Base-by-base conservation (phyloP, 176 grass and related monocot species). In the maize (Zea mays) region DNA sequence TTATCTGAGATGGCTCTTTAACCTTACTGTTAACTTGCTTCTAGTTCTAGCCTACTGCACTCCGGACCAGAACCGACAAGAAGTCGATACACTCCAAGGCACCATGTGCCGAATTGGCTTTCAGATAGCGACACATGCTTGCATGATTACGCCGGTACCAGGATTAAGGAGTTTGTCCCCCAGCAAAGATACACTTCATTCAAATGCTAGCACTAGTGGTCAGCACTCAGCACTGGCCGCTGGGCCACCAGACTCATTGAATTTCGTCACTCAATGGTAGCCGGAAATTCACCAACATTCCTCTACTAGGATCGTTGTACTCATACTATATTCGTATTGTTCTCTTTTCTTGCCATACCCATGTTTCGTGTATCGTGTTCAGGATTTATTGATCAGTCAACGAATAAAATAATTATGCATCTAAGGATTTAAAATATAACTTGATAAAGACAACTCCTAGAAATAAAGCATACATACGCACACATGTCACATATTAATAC, bases 211-310 rank as follows among this genome's bases (percentile, higher is more conserved):
- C 20, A 20, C 51, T 42, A 49, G 85, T 42, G 42, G 85, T 83
- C 74, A 83, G 15, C 36, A 44, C 62, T 83, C 74, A 83, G 15
- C 36, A 44, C 62, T 14, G 7, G 56, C 27, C 36, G 38, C 62
- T 14, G 7, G 56, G 14, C 60, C 67, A 87, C 67, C 85, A 67
- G 60, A 87, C 75, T 54, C 11, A 44, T 68, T n/a, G 74, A 83
- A 67, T 41, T 43, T 63, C 61, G 61, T 79, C 75, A 17, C 54
- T 21, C 36, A 36, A 35, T 45, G 74, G 50, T 83, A 42, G 77
- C 75, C 74, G 49, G 79, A 67, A 87, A 59, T 77, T 82, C 73
- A 87, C 79, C 73, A 49, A 72, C 17, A 77, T 86, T 41, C 38
- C 38, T 39, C 38, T 39, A 4, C 38, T 39, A 39, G 38, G 38